These are phyloP conservation scores for Lactifluus pinguis DNA, from an alignment of 768 basidiomycete species.

Conservation along the genomic window DNA sequence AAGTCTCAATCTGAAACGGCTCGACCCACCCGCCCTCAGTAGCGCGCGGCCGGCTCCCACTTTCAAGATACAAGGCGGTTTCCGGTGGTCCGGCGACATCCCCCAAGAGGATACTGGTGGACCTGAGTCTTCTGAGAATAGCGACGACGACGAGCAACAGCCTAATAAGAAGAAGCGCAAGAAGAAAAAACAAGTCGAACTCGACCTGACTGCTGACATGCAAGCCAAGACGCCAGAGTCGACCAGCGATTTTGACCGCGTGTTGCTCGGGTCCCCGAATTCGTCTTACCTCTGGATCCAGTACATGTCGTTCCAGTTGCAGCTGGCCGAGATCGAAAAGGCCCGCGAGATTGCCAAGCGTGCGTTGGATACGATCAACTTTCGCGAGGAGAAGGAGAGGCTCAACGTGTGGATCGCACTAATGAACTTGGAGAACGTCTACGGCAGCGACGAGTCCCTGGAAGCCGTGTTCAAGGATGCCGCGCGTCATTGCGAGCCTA, in stretches of 20 bases:
- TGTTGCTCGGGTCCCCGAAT: conserved; percentile 88
- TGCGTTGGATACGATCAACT: conserved; percentile 81
- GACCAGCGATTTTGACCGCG: conserved; percentile 88
- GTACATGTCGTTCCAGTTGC: conserved; percentile 98
- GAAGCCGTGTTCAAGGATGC: conserved; percentile 88
- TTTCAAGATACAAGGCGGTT: conserved; percentile 52
- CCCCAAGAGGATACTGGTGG: conserved; percentile 32
- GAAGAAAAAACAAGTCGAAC: conserved; percentile 62
- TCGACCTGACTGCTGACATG: conserved; percentile 81
- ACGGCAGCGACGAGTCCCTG: conserved; percentile 74
- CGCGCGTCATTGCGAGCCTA: conserved; percentile 81
- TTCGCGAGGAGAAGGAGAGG: conserved; percentile 93
- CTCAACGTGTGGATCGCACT: conserved; percentile 96
- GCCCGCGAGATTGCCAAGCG: conserved; percentile 81
- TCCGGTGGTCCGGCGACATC: conserved; percentile 55
- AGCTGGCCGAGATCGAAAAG: conserved; percentile 93
- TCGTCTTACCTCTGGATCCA: conserved; percentile 98
- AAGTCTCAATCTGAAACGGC: neutral
- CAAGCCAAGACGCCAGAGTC: conserved; percentile 82
- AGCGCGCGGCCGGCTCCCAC: conserved; percentile 23
- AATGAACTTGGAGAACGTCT: conserved; percentile 88
- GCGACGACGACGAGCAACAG: conserved; percentile 35
- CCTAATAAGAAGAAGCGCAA: conserved; percentile 55
- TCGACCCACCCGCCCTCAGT: neutral
- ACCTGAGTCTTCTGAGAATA: conserved; percentile 40